phyloP scores from a whole-genome alignment of 768 basidiomycete genomes.

The Punctularia strigosozonata region DNA sequence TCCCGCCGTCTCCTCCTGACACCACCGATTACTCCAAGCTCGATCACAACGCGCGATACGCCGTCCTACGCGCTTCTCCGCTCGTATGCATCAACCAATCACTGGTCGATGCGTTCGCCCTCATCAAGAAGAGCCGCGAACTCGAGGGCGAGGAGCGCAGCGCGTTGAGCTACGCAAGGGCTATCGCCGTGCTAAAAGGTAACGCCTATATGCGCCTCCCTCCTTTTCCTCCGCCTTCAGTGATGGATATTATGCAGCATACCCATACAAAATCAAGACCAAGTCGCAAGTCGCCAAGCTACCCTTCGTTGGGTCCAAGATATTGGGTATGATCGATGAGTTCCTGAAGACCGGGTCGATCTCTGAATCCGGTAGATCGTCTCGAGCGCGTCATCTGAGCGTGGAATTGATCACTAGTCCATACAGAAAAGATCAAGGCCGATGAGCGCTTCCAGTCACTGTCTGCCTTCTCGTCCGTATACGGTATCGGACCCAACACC shows the following conservation, averaged over 20 bases:
- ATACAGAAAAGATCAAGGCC: constrained; percentile 41
- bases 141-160: constrained; percentile 60
- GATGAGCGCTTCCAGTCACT: constrained; percentile 44
- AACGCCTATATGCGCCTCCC: not conserved
- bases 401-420: too few relatives aligned
- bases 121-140: constrained; percentile 45
- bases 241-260: constrained; percentile 12
- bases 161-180: constrained; percentile 60
- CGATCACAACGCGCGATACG: constrained; percentile 29
- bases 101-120: constrained; percentile 35
- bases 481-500: constrained; percentile 65
- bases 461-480: constrained; percentile 45
- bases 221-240: not conserved
- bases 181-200: constrained; percentile 47
- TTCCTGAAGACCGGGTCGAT: constrained; percentile 30
- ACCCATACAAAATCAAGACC: constrained; percentile 19
- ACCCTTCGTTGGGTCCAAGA: not conserved
- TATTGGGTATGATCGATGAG: not conserved
- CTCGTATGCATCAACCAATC: constrained; percentile 59
- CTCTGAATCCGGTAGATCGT: constrained; percentile 40
- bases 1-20: constrained; percentile 10
- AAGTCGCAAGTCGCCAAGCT: constrained; percentile 16
- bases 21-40: constrained; percentile 12
- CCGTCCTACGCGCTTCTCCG: constrained; percentile 54
- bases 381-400: not conserved